These are phyloP conservation scores for Tanozyma kutaoensis DNA, from an alignment of 805 yeast genomes.

Conservation along the genomic window DNA sequence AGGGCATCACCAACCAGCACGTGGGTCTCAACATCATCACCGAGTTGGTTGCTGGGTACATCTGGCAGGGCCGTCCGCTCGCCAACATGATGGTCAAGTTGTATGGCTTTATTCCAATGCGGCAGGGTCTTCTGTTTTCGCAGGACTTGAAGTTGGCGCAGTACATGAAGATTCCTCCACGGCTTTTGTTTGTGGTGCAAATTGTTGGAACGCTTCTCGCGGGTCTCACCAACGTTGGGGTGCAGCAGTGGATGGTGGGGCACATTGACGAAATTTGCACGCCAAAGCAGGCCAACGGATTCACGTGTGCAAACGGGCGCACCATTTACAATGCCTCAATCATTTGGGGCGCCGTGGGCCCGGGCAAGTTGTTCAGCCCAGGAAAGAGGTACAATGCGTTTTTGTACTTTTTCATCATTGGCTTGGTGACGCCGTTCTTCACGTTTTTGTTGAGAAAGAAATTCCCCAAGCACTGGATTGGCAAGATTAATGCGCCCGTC, in stretches of 20 bases:
- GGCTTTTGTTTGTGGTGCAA: slow-evolving; percentile 7
- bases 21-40: slow-evolving; percentile 9
- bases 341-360: slow-evolving; percentile 25
- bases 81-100: slow-evolving; percentile 9
- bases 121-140: slow-evolving; percentile 8
- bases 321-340: slow-evolving; percentile 9
- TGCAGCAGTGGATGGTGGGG: slow-evolving; percentile 11
- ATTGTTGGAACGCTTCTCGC: slow-evolving; percentile 9
- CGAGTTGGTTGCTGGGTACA: slow-evolving; percentile 8
- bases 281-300: slow-evolving; percentile 5
- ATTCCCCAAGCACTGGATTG: slow-evolving; percentile 1
- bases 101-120: slow-evolving; percentile 8
- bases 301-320: slow-evolving; percentile 9
- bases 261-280: slow-evolving; percentile 8
- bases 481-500: slow-evolving; percentile 2
- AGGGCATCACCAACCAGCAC: slow-evolving; percentile 9
- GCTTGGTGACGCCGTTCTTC: slow-evolving; percentile 1
- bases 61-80: slow-evolving; percentile 8
- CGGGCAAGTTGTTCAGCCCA: slow-evolving; percentile 14
- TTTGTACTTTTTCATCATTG: slow-evolving; percentile 4
- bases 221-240: slow-evolving; percentile 10
- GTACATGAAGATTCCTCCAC: slow-evolving; percentile 9
- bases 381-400: slow-evolving; percentile 7
- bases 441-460: slow-evolving; percentile 1
- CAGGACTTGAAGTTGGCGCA: slow-evolving; percentile 9